Evolutionary conservation across 495 filamentous ascomycete species (phyloP).

Genomic region (Oidiodendron maius): DNA sequence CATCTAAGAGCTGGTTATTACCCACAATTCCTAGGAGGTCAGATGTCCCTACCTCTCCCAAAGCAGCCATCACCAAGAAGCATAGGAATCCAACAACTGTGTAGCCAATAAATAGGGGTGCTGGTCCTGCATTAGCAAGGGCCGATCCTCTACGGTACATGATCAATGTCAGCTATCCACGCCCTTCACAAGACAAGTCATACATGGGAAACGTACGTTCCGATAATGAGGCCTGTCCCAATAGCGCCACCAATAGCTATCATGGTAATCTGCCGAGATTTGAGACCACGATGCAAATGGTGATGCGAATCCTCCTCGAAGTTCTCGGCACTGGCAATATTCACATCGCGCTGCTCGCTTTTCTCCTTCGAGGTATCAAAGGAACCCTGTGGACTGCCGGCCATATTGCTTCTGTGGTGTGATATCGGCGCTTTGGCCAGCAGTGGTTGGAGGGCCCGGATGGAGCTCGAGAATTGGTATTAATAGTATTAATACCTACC

Average conservation of each 20-base stretch:
- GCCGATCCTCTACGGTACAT: constrained; percentile 39
- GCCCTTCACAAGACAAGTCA: not conserved
- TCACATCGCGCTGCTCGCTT: constrained; percentile 1
- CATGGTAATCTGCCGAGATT: constrained; percentile 66
- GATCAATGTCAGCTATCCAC: constrained; percentile 15
- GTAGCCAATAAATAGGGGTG: constrained; percentile 59
- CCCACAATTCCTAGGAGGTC: not conserved
- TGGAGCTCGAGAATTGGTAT: too few species aligned
- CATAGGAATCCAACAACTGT: constrained; percentile 59
- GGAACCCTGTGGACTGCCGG: too few species aligned
- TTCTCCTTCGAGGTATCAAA: too few species aligned
- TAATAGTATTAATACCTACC: too few species aligned
- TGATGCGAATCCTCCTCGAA: constrained; percentile 14
- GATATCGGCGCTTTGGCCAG: too few species aligned
- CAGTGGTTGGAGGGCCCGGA: too few species aligned
- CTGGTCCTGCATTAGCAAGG: constrained; percentile 62
- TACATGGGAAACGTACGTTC: constrained; percentile 12
- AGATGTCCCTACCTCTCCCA: constrained; percentile 42
- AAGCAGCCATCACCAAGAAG: constrained; percentile 49
- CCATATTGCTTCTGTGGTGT: too few species aligned
- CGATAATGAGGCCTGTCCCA: constrained; percentile 1
- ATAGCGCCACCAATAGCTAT: constrained; percentile 35
- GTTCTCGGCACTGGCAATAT: not conserved
- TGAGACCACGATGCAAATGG: constrained; percentile 52
- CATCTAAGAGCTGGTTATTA: too few species aligned